Evolutionary conservation across 106 monocot species (phyloP).

Genomic region (Narthecium ossifragum): DNA sequence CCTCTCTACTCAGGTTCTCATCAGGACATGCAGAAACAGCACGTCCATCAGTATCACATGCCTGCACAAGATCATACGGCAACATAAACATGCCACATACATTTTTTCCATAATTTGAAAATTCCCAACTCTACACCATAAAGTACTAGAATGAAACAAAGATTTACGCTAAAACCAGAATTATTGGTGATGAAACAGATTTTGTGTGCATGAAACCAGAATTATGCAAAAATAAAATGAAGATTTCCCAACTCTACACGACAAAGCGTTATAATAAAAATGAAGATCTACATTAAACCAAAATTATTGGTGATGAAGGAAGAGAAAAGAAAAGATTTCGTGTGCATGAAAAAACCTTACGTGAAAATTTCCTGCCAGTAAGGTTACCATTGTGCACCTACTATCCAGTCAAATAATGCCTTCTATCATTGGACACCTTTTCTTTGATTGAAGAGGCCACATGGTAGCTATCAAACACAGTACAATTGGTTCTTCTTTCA

Average conservation of each 20-base stretch:
- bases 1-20: conserved; percentile 13
- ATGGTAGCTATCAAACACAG: conserved; percentile 9
- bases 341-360: too few species aligned
- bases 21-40: not conserved
- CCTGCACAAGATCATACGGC: conserved; percentile 13
- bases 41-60: conserved; percentile 1
- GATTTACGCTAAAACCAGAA: not conserved
- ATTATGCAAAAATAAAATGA: not conserved
- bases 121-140: not conserved
- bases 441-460: conserved; percentile 8
- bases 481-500: conserved; percentile 16
- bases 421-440: conserved; percentile 4
- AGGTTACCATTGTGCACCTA: too few species aligned
- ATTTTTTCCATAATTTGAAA: not conserved
- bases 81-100: not conserved
- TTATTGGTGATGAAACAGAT: not conserved
- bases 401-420: too few species aligned
- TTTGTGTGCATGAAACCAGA: too few species aligned
- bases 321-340: too few species aligned
- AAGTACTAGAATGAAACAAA: not conserved
- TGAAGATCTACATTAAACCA: too few species aligned
- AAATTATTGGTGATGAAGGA: too few species aligned
- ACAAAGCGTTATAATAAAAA: too few species aligned
- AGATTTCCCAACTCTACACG: not conserved
- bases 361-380: too few species aligned